Percentiles rank a stretch among this genome's conserved stretches.
phyloP scores from a whole-genome alignment of 2,329 filamentous ascomycete species.

The Neonectria coccinea region DNA sequence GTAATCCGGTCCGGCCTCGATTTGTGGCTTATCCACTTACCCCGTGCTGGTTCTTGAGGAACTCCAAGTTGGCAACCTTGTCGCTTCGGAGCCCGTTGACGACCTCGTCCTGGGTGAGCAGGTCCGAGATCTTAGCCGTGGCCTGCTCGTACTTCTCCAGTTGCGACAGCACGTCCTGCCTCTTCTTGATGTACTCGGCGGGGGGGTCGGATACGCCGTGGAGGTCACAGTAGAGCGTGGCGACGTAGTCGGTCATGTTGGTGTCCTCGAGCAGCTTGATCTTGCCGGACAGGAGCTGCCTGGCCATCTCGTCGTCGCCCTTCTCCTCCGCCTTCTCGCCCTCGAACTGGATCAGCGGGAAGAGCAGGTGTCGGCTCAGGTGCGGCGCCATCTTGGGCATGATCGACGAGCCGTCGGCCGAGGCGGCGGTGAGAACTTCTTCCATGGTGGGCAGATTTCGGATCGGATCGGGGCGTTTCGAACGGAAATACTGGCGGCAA shows the following conservation, averaged over 20 bases:
- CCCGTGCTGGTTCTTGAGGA: slow-evolving; percentile 94
- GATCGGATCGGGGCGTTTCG: slow-evolving; percentile 26
- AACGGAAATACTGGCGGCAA: slow-evolving; percentile 28
- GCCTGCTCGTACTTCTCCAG: slow-evolving; percentile 87
- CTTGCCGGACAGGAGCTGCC: slow-evolving; percentile 85
- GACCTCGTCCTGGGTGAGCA: slow-evolving; percentile 89
- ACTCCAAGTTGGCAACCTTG: slow-evolving; percentile 99
- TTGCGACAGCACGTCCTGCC: slow-evolving; percentile 86
- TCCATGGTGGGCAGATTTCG: slow-evolving; percentile 50
- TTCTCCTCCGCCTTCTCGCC: slow-evolving; percentile 84
- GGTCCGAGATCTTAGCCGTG: slow-evolving; percentile 87
- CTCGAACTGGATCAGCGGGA: slow-evolving; percentile 94
- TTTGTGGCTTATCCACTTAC: slow-evolving; percentile 61
- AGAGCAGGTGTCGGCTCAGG: slow-evolving; percentile 96
- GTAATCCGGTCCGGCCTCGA: slow-evolving; percentile 19
- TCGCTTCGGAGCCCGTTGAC: slow-evolving; percentile 92
- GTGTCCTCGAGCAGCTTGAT: slow-evolving; percentile 95
- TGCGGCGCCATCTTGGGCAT: slow-evolving; percentile 90
- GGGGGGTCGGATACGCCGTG: slow-evolving; percentile 83
- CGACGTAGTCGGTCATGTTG: slow-evolving; percentile 99
- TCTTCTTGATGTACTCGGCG: slow-evolving; percentile 87
- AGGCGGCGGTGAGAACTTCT: slow-evolving; percentile 63
- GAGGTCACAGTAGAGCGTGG: slow-evolving; percentile 89
- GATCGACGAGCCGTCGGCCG: slow-evolving; percentile 79
- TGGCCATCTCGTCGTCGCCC: slow-evolving; percentile 67